Percentiles rank a stretch among this genome's conserved stretches.
These are phyloP conservation scores for Trametes coccinea DNA, from an alignment of 768 basidiomycete genomes.

Conservation along the genomic window DNA sequence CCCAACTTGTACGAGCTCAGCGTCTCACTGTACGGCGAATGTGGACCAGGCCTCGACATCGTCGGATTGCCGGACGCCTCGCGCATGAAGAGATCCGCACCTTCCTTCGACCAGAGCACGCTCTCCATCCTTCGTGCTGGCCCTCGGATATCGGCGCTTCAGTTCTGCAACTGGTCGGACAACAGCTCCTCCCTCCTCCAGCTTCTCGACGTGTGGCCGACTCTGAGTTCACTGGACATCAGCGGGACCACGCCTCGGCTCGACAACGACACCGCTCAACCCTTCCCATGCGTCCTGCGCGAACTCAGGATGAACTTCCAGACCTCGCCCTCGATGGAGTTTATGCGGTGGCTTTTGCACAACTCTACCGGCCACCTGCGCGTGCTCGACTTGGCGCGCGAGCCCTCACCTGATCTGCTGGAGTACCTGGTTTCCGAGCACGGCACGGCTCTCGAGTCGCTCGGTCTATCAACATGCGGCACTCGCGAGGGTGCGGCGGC, in stretches of 20 bases:
- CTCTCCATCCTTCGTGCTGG: conserved; percentile 53
- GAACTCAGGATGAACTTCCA: conserved; percentile 68
- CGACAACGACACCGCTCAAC: conserved; percentile 42
- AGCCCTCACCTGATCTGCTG: conserved; percentile 56
- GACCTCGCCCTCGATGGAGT: conserved; percentile 57
- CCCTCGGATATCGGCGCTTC: conserved; percentile 53
- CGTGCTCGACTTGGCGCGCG: conserved; percentile 58
- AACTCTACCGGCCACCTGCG: conserved; percentile 52
- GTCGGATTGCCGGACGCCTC: conserved; percentile 38
- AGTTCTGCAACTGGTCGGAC: conserved; percentile 73
- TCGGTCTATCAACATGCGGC: conserved; percentile 57
- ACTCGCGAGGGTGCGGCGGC: conserved; percentile 48
- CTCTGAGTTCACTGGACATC: conserved; percentile 48
- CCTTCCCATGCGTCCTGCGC: conserved; percentile 49
- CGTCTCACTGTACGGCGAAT: conserved; percentile 60
- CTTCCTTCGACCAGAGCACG: conserved; percentile 39
- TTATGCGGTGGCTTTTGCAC: conserved; percentile 70
- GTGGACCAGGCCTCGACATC: conserved; percentile 50
- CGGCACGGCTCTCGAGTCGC: conserved; percentile 48
- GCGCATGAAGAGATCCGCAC: conserved; percentile 20
- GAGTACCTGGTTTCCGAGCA: conserved; percentile 55
- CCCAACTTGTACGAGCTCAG: conserved; percentile 57
- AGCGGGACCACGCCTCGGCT: conserved; percentile 58
- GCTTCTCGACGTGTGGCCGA: conserved; percentile 64
- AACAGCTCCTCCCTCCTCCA: conserved; percentile 56